Evolutionary conservation across 139 green algal genomes (phyloP), one percentile per base, ranked within the genome.

Genomic region (Chlamydomonas eustigma): DNA sequence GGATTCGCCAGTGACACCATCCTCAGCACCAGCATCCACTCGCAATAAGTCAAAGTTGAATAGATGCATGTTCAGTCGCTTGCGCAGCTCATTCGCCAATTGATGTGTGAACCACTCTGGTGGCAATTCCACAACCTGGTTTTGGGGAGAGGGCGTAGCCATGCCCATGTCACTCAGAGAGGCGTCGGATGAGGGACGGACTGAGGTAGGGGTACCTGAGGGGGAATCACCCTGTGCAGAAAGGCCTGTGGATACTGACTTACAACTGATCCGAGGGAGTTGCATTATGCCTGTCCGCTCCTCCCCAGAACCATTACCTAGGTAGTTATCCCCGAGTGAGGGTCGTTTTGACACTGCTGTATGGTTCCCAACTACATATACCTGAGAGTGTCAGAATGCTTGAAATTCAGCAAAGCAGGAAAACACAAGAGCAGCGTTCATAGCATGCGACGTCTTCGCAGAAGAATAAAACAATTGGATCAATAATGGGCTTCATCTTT

Each of bases 11-110:
- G 5, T 32, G 8, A 22, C 33, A 1, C 30, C 3, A 2, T 71
- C 30, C 32, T 73, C 76, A 1, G 89, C 89, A 35, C 28, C 58
- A 24, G 6, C 5, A 24, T 70, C 25, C 58, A 85, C 79, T 8
- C 44, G 44, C 44, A 96, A 87, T 4, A 96, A 76, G 63, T 96
- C 91, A 79, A 96, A 96, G 72, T 96, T 96, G 73, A 96, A 96
- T 25, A 96, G 86, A 51, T 86, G 80, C 50, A 96, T 77, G 1
- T 86, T 79, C 24, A 93, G 74, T 64, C 76, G 31, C 2, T 69
- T 8, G 33, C 88, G 79, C 63, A 96, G 69, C 44, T 66, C 66
- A n/a, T 37, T 38, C 2, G 89, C 88, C 39, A 97, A 80, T 6
- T 52, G 76, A n/a, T 83, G 66, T 34, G 87, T 89, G 0, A 92